Base-by-base conservation (phyloP, 345 rosid genomes). In the Geranium brycei region DNA sequence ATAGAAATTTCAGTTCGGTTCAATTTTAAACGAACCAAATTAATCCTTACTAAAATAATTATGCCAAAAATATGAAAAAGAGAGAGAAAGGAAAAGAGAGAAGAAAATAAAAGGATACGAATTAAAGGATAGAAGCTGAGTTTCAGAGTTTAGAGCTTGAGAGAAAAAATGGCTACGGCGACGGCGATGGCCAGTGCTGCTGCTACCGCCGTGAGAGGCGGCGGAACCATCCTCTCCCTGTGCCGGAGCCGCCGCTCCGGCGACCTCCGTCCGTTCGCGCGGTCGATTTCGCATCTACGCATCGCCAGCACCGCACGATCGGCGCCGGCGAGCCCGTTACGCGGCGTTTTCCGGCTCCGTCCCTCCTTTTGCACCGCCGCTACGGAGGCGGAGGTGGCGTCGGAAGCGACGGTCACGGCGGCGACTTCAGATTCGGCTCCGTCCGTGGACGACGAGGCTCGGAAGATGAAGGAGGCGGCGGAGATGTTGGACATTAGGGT, bases 401-500 rank as follows among this genome's bases (percentile, higher is more conserved):
- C 53, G 14, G 14, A 8, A 47, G 14, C 53, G 53, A 13, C 13
- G 53, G 53, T 15, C 11, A 47, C 53, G 53, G 53, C 53, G 1
- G 11, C 15, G 15, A 13, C 13, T 47, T 47, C 53, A 10, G 53
- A 13, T 47, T 8, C 53, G 13, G 53, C 53, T 10, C 15, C 11
- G 1, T 3, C 4, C 1, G 51, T 41, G 13, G 66, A 32, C 2
- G 69, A n/a, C 5, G 63, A 51, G n/a, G 61, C 55, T 18, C 66
- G 3, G 7, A 74, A 67, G 53, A 47, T 83, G 65, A 83, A 68
- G 61, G 88, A 84, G 51, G 77, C 79, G 57, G 95, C 83, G 60
- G 79, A 85, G 73, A 64, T 76, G 84, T 87, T 92, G 64, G 96
- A 89, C 73, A 79, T 89, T 60, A 84, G 91, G 78, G 95, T 92